Evolutionary conservation across 2,329 filamentous ascomycete species (phyloP).

Genomic region (Colletotrichum lentis): DNA sequence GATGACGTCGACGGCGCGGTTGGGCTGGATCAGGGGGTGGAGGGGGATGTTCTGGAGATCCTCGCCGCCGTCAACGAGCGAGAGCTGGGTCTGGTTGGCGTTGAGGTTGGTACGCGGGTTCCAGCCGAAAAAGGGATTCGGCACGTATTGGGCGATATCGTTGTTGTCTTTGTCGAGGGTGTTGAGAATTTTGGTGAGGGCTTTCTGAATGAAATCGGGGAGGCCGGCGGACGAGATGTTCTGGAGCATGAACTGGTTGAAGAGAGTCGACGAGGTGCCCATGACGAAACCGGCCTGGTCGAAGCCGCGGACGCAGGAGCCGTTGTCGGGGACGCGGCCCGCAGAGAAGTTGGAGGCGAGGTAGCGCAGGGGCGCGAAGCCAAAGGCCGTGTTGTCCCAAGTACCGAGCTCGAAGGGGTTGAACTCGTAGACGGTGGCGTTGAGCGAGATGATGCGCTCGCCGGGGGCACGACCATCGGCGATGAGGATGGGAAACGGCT

Average conservation of each 20-base stretch:
- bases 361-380: conserved; percentile 68
- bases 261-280: conserved; percentile 82
- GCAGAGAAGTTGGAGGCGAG: conserved; percentile 66
- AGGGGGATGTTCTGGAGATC: conserved; percentile 83
- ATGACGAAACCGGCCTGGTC: conserved; percentile 83
- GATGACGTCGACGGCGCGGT: conserved; percentile 68
- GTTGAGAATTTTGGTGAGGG: conserved; percentile 60
- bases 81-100: conserved; percentile 62
- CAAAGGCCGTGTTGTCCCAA: conserved; percentile 66
- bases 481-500: conserved; percentile 60
- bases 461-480: conserved; percentile 58
- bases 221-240: conserved; percentile 46
- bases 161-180: conserved; percentile 67
- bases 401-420: conserved; percentile 72
- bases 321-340: conserved; percentile 57
- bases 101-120: conserved; percentile 54
- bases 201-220: conserved; percentile 49
- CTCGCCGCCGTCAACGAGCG: conserved; percentile 82
- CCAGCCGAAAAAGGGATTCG: conserved; percentile 66
- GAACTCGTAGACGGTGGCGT: conserved; percentile 72
- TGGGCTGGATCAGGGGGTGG: conserved; percentile 66
- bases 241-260: conserved; percentile 80
- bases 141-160: conserved; percentile 77
- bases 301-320: conserved; percentile 66
- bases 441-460: conserved; percentile 56